Evolutionary conservation across 352 stramenopile species (phyloP), one percentile per base, ranked within the genome.

Genomic region (Lagenidium giganteum): DNA sequence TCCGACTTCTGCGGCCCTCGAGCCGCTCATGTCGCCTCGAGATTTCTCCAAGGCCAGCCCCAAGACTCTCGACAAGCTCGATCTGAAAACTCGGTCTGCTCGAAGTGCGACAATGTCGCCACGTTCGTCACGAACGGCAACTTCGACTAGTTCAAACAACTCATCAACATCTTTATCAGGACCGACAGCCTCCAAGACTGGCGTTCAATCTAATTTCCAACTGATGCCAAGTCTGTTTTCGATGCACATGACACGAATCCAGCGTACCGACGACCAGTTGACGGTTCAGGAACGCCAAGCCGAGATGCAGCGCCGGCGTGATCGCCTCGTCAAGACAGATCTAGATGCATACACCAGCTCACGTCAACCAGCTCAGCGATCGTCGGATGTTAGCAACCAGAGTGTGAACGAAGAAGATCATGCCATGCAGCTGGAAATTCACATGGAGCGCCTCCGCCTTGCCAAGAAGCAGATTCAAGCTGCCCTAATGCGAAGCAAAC

Each of bases 381-480:
- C 31, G 4, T 14, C n/a, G 24, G 21, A 26, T 17, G 8, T 35
- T 8, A 47, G 29, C 37, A 60, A 54, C 33, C 51, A 60, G 28
- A 12, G n/a, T 7, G 35, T 26, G 8, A 44, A 60, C 14, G 44
- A 60, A 6, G n/a, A n/a, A n/a, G 51, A 60, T 31, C 47, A 50
- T 22, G 44, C 45, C 29, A 21, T 54, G 21, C 18, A 48, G 21
- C 40, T 60, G 8, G 51, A 60, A 26, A 36, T 60, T 35, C 43
- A 54, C 11, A 54, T 60, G 43, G 36, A 60, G 21, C 44, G 47
- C 27, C 45, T 60, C 6, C 13, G 44, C 9, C 23, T 51, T 14
- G 51, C 51, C 17, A 60, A 60, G 29, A 54, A 51, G 31, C 43
- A 60, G 29, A 50, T 60, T 18, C 36, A 35, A 7, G 39, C 46